These are phyloP conservation scores for Populus euphratica DNA, from an alignment of 345 rosid genomes.

Conservation along the genomic window DNA sequence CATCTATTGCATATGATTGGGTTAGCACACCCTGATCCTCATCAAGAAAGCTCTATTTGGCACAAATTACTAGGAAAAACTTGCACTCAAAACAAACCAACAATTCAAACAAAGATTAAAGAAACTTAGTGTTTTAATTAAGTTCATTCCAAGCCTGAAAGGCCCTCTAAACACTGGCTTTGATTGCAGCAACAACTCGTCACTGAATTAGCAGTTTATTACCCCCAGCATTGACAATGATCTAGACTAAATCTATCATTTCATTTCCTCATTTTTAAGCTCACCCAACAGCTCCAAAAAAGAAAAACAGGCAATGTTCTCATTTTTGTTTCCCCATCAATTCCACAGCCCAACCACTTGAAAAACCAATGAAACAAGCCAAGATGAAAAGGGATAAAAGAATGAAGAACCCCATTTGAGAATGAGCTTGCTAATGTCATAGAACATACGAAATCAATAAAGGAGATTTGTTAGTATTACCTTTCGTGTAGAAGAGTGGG, in stretches of 20 bases:
- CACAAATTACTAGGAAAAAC: background rate
- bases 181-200: background rate
- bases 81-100: background rate
- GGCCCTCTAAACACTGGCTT: too few relatives aligned
- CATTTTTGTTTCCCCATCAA: background rate
- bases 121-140: background rate
- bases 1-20: background rate
- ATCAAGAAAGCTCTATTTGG: background rate
- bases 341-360: background rate
- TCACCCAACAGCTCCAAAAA: background rate
- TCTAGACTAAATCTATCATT: background rate
- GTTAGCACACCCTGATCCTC: background rate
- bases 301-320: background rate
- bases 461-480: background rate
- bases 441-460: background rate
- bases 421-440: background rate
- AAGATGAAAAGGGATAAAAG: background rate
- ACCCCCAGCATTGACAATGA: background rate
- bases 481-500: conserved; percentile 2
- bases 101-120: background rate
- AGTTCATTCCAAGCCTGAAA: too few relatives aligned
- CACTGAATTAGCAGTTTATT: background rate
- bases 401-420: background rate
- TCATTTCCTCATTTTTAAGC: background rate
- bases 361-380: background rate